Percentiles rank a stretch among this genome's conserved stretches.
Evolutionary conservation across 768 basidiomycete genomes (phyloP).

Genomic region (Suillus brevipes): DNA sequence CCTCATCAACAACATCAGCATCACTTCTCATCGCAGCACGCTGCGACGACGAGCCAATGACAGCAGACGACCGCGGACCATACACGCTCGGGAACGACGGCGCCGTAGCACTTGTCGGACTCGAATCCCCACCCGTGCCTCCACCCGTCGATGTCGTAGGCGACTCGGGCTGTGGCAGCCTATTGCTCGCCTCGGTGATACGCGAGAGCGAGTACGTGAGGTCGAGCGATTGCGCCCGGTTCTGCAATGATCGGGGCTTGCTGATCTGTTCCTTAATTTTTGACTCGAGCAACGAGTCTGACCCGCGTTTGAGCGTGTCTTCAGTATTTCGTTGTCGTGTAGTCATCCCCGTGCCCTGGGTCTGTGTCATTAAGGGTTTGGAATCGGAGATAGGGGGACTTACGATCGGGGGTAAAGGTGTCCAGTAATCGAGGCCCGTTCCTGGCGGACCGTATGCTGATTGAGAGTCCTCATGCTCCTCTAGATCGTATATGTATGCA

Average conservation of each 20-base stretch:
- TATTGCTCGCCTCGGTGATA: conserved; percentile 67
- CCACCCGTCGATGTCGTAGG: conserved; percentile 74
- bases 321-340: conserved; percentile 69
- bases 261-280: conserved; percentile 75
- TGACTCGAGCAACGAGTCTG: conserved; percentile 80
- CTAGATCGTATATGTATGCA: conserved; percentile 78
- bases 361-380: conserved; percentile 14
- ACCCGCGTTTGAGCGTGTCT: conserved; percentile 78
- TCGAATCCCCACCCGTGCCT: conserved; percentile 74
- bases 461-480: conserved; percentile 68
- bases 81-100: conserved; percentile 88
- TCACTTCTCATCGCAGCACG: conserved; percentile 43
- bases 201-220: conserved; percentile 82
- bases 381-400: conserved; percentile 27
- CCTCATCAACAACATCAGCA: conserved; percentile 57
- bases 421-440: conserved; percentile 68
- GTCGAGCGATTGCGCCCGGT: conserved; percentile 89
- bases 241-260: conserved; percentile 80
- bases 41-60: conserved; percentile 46
- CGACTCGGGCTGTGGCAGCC: conserved; percentile 71
- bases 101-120: conserved; percentile 74
- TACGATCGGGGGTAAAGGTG: conserved; percentile 74
- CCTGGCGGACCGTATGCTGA: conserved; percentile 54
- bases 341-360: conserved; percentile 67
- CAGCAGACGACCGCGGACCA: conserved; percentile 55